Percentiles rank a stretch among this genome's conserved stretches.
These are phyloP conservation scores for Scheffersomyces titani DNA, from an alignment of 1,139 yeast species.

Conservation along the genomic window DNA sequence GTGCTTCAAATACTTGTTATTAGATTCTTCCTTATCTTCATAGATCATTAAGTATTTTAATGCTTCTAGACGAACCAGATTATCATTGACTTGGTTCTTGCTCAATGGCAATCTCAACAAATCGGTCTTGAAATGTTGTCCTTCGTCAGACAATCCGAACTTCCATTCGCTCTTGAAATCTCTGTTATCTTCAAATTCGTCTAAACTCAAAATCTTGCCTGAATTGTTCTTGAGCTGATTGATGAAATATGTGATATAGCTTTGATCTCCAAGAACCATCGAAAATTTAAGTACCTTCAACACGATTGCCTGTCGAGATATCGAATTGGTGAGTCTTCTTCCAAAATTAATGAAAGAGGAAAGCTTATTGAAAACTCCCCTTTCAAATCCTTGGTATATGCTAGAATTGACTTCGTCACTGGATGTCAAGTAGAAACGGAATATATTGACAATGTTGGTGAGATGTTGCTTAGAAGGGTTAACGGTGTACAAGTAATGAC, in stretches of 20 bases:
- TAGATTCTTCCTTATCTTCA: slow-evolving; percentile 6
- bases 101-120: background rate
- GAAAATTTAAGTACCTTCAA: slow-evolving; percentile 36
- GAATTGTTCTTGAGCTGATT: slow-evolving; percentile 12
- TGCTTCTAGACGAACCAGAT: slow-evolving; percentile 6
- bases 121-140: background rate
- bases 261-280: slow-evolving; percentile 37
- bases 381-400: slow-evolving; percentile 52
- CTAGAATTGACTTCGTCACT: slow-evolving; percentile 49
- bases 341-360: slow-evolving; percentile 61
- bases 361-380: slow-evolving; percentile 59
- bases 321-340: slow-evolving; percentile 38
- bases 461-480: slow-evolving; percentile 29
- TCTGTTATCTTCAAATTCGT: slow-evolving; percentile 43
- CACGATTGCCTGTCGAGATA: slow-evolving; percentile 34
- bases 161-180: slow-evolving; percentile 52
- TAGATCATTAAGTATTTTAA: slow-evolving; percentile 14
- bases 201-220: slow-evolving; percentile 8
- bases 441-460: slow-evolving; percentile 29
- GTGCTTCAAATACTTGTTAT: slow-evolving; percentile 6
- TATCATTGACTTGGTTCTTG: background rate
- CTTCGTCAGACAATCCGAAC: slow-evolving; percentile 24
- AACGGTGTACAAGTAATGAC: slow-evolving; percentile 52
- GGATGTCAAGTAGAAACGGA: slow-evolving; percentile 52
- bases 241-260: slow-evolving; percentile 30